These are phyloP conservation scores for Calophaca sinica DNA, from an alignment of 306 rosid genomes.

Conservation along the genomic window DNA sequence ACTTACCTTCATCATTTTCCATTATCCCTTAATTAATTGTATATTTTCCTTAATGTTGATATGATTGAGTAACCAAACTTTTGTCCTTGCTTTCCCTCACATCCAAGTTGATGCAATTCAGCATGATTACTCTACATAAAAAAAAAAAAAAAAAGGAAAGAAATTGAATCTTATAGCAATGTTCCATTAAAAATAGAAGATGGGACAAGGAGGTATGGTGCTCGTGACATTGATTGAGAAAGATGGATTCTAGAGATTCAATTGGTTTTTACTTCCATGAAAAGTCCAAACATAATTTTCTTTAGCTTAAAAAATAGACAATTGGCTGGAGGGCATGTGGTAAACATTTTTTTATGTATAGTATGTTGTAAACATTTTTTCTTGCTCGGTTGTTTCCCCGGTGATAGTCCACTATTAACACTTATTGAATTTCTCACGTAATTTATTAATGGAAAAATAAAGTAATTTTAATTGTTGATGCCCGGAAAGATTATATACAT, in stretches of 20 bases:
- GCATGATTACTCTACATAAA: slow-evolving; percentile 29
- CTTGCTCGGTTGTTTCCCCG: too few species aligned
- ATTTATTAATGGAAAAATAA: too few species aligned
- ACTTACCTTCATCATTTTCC: slow-evolving; percentile 16
- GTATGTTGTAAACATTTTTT: too few species aligned
- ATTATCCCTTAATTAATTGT: background rate
- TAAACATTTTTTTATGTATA: too few species aligned
- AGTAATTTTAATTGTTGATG: too few species aligned
- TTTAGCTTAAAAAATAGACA: background rate
- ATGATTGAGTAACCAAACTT: slow-evolving; percentile 11
- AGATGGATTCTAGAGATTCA: slow-evolving; percentile 45
- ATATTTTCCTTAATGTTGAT: slow-evolving; percentile 16
- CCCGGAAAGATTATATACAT: too few species aligned
- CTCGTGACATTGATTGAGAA: slow-evolving; percentile 33
- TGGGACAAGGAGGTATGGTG: slow-evolving; percentile 34
- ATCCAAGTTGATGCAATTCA: slow-evolving; percentile 46
- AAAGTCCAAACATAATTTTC: slow-evolving; percentile 24
- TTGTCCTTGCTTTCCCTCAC: slow-evolving; percentile 35
- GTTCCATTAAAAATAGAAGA: slow-evolving; percentile 14
- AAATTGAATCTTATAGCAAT: slow-evolving; percentile 1
- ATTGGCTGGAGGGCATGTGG: background rate
- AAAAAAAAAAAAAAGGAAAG: background rate
- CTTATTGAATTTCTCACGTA: too few species aligned
- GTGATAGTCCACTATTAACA: too few species aligned
- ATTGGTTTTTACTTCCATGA: slow-evolving; percentile 22